A percentile compares a stretch with the other conserved stretches of the same genome.
These are phyloP conservation scores for Colletotrichum musae DNA, from an alignment of 2,329 filamentous ascomycete genomes.

Conservation along the genomic window DNA sequence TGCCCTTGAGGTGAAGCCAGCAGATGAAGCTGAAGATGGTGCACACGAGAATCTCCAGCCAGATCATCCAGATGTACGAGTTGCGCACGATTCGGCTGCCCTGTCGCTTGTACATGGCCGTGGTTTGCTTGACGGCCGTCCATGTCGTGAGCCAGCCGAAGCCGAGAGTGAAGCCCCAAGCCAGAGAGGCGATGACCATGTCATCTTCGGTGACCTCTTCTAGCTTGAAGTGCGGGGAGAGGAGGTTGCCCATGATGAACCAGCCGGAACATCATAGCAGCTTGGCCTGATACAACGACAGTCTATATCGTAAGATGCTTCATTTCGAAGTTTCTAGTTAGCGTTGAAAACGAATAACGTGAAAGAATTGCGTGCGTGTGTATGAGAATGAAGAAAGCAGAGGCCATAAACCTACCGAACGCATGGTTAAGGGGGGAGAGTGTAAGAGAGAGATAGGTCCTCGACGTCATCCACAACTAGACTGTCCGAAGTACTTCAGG, in stretches of 20 bases:
- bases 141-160: conserved; percentile 57
- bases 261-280: conserved; percentile 33
- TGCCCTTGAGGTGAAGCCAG: conserved; percentile 42
- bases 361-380: neutral
- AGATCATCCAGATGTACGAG: conserved; percentile 63
- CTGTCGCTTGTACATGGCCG: conserved; percentile 51
- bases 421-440: neutral
- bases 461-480: conserved; percentile 22
- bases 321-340: neutral
- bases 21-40: conserved; percentile 58
- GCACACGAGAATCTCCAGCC: conserved; percentile 60
- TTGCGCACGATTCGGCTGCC: conserved; percentile 51
- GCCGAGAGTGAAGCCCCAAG: conserved; percentile 57
- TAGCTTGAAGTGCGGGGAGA: conserved; percentile 42
- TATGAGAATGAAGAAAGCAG: neutral
- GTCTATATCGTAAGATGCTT: conserved; percentile 16
- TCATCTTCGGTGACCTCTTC: conserved; percentile 45
- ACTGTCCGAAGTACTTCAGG: neutral
- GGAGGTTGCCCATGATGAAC: conserved; percentile 37
- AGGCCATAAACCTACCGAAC: conserved; percentile 12
- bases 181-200: conserved; percentile 49
- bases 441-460: neutral
- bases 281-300: conserved; percentile 15
- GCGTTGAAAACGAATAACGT: no score
- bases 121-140: conserved; percentile 54